These are phyloP conservation scores for Cladochytrium replicatum DNA, from an alignment of 192 early-diverging fungal species.

Conservation along the genomic window DNA sequence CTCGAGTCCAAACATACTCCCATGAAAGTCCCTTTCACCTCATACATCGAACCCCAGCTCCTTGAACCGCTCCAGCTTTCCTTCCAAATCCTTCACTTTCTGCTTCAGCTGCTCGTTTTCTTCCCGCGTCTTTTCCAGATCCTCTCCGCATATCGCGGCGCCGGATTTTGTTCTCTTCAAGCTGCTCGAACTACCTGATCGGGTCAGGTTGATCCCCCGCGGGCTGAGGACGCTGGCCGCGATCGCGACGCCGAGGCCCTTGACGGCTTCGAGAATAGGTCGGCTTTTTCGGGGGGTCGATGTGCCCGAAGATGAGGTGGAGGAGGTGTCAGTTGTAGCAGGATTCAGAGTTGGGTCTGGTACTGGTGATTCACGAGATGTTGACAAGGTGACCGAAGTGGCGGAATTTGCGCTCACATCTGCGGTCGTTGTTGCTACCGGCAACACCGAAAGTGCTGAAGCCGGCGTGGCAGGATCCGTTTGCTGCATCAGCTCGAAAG, in stretches of 20 bases:
- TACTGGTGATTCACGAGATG: not conserved
- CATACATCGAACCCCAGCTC: not conserved
- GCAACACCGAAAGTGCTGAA: not conserved
- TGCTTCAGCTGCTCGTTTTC: not conserved
- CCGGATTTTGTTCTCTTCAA: not conserved
- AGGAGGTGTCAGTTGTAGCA: not conserved
- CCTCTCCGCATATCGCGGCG: not conserved
- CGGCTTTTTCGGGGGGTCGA: not conserved
- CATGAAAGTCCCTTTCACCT: too few species aligned
- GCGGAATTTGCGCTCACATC: not conserved
- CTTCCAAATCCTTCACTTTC: not conserved
- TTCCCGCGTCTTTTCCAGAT: not conserved
- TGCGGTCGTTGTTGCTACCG: not conserved
- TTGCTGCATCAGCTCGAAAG: conserved; percentile 49
- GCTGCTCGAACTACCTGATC: not conserved
- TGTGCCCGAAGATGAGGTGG: too few species aligned
- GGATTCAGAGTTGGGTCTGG: not conserved
- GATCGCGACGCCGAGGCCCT: not conserved
- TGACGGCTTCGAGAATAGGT: not conserved
- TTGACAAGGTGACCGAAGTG: not conserved
- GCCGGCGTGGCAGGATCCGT: not conserved
- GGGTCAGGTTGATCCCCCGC: not conserved
- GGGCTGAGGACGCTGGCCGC: not conserved
- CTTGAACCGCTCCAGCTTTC: not conserved
- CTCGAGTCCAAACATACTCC: too few species aligned